A percentile compares a stretch with the other conserved stretches of the same genome.
Conservation (phyloP, 2,329 filamentous ascomycete genomes). For the Graphilbum fragrans region DNA sequence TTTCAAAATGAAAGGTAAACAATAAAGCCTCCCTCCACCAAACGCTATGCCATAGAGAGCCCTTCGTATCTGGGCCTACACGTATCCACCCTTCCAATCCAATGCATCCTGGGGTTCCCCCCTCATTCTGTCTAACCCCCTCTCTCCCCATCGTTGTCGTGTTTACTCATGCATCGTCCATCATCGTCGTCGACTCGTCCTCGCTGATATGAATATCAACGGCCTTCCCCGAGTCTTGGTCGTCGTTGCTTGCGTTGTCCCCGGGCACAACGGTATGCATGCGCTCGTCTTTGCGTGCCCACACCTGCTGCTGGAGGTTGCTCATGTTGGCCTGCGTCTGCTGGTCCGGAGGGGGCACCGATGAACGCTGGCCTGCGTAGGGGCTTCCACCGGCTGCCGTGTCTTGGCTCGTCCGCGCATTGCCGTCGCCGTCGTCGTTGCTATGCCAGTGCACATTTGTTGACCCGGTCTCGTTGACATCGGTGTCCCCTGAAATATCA, state of each 20-base stretch:
- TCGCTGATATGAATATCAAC: conserved; percentile 37
- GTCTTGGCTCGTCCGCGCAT: not conserved
- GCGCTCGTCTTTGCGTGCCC: conserved; percentile 23
- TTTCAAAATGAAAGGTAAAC: too few species aligned
- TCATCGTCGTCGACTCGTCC: conserved; percentile 14
- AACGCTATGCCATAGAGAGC: too few species aligned
- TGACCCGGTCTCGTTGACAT: too few species aligned
- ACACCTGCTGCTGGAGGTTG: conserved; percentile 20
- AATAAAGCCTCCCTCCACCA: too few species aligned
- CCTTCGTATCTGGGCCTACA: too few species aligned
- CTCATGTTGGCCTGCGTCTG: conserved; percentile 11
- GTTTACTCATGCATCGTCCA: not conserved
- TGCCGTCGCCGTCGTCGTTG: not conserved
- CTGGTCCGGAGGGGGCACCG: conserved; percentile 13
- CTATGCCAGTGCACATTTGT: too few species aligned
- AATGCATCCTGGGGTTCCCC: too few species aligned
- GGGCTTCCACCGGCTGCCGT: not conserved
- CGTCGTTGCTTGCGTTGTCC: conserved; percentile 10
- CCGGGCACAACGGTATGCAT: conserved; percentile 7
- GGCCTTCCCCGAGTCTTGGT: conserved; percentile 29
- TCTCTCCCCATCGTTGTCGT: not conserved
- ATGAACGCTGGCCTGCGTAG: not conserved
- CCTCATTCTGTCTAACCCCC: not conserved
- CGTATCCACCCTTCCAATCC: not conserved
- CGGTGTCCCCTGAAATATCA: not conserved